These are phyloP conservation scores for Aegilops longissima DNA, from an alignment of 176 grass and related monocot species.

Conservation along the genomic window DNA sequence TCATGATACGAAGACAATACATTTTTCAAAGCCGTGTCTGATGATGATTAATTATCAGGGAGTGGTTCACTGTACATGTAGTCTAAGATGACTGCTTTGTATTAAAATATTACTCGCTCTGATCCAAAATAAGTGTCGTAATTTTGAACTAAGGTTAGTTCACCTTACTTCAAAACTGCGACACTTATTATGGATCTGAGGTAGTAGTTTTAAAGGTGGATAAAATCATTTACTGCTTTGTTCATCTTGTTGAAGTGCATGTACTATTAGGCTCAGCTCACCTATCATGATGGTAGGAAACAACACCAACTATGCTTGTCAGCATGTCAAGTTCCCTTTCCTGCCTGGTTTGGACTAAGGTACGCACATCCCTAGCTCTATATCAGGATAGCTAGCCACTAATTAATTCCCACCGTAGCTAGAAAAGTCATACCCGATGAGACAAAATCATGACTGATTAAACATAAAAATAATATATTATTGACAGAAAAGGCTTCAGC, in stretches of 20 bases:
- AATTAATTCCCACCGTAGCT: not conserved
- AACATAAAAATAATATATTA: not conserved
- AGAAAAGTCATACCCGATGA: conserved; percentile 19
- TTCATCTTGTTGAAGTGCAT: not conserved
- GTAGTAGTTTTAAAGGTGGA: not conserved
- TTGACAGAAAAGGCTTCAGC: not conserved
- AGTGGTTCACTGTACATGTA: not conserved
- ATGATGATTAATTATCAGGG: not conserved
- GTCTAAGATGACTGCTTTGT: not conserved
- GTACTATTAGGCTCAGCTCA: not conserved
- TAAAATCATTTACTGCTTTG: not conserved
- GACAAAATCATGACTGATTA: conserved; percentile 18
- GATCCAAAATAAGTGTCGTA: too few relatives aligned
- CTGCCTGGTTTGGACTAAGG: not conserved
- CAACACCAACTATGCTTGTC: not conserved
- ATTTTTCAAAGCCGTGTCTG: not conserved
- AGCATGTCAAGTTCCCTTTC: not conserved
- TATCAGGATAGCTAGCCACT: not conserved
- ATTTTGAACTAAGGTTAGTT: too few relatives aligned
- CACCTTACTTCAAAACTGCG: too few relatives aligned
- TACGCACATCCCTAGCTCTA: not conserved
- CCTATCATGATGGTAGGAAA: not conserved
- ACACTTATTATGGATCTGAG: too few relatives aligned
- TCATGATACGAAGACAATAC: not conserved
- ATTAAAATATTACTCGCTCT: not conserved